Conservation (phyloP, 2,329 filamentous ascomycete genomes). For the Penicillium sp. region DNA sequence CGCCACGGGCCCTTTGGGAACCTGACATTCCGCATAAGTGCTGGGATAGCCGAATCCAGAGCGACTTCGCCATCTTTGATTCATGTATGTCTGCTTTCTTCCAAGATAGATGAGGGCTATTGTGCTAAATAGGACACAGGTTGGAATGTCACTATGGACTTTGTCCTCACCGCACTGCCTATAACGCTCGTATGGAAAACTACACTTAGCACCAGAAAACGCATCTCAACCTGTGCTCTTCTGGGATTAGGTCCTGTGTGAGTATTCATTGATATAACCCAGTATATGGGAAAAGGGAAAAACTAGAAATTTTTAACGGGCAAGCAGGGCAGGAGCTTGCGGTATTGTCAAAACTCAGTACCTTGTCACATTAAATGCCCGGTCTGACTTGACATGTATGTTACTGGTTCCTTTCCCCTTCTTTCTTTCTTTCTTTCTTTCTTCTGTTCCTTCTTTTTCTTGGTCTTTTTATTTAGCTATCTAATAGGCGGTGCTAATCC, state of each 20-base stretch:
- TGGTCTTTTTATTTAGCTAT: too few species aligned
- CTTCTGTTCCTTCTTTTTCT: too few species aligned
- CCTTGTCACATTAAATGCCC: background rate
- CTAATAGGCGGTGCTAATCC: background rate
- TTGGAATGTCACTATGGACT: background rate
- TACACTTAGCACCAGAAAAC: background rate
- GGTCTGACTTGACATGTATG: background rate
- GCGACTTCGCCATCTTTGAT: background rate
- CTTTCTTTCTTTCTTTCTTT: background rate
- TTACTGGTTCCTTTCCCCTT: background rate
- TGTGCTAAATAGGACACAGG: background rate
- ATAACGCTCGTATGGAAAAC: background rate
- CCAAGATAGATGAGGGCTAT: background rate
- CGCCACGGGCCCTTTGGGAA: background rate
- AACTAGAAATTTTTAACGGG: background rate
- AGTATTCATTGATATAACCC: background rate
- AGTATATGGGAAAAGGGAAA: background rate
- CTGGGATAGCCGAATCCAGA: conserved; percentile 2
- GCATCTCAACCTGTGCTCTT: background rate
- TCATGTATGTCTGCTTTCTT: background rate
- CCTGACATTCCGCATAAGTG: background rate
- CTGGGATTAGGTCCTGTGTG: background rate
- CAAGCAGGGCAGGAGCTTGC: background rate
- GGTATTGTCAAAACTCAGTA: conserved; percentile 2
- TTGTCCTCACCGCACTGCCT: background rate